Base-by-base conservation (phyloP, 768 basidiomycete species). In the Amanita polypyramis region DNA sequence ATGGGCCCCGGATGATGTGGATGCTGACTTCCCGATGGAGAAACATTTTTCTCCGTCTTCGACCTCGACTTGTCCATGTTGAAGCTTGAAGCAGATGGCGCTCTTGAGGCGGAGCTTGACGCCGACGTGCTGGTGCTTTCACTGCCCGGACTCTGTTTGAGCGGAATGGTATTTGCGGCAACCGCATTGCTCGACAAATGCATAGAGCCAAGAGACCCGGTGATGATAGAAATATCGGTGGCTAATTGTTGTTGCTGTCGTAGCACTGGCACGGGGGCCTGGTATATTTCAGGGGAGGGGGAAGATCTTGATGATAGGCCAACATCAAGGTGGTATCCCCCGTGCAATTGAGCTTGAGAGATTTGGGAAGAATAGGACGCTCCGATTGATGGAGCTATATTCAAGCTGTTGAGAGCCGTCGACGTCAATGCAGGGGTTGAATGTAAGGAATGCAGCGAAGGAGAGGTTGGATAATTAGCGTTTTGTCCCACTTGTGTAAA, bases 1-100 rank as follows among this genome's bases (percentile, higher is more conserved):
- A 88, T 87, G 2, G 77, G 79, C 0, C 83, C 84, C 1, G 85
- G 85, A 53, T 82, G 84, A 39, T 79, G 72, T 33, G 69, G 70
- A 49, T 47, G 51, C 8, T 44, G 17, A 21, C 32, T 56, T 35
- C 45, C 23, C 37, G 54, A 42, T 19, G 51, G 39, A 36, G 44
- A 20, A 20, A 33, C n/a, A 35, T 20, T 15, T 20, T 47, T 48
- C 27, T 49, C 47, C 45, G 45, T 23, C n/a, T n/a, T n/a, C 48
- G 37, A 27, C 25, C 7, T 29, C 25, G 8, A 21, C 36, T 42
- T 46, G 42, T 43, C 49, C 23, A 19, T 45, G 27, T 52, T 44
- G 19, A 35, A 47, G 27, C 21, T 43, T 17, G 44, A 38, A 23
- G n/a, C 33, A 38, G 41, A 36, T 25, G 47, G 51, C n/a, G 34